Evolutionary conservation across 257 asterid genomes (phyloP).

Genomic region (Ilex asprella): DNA sequence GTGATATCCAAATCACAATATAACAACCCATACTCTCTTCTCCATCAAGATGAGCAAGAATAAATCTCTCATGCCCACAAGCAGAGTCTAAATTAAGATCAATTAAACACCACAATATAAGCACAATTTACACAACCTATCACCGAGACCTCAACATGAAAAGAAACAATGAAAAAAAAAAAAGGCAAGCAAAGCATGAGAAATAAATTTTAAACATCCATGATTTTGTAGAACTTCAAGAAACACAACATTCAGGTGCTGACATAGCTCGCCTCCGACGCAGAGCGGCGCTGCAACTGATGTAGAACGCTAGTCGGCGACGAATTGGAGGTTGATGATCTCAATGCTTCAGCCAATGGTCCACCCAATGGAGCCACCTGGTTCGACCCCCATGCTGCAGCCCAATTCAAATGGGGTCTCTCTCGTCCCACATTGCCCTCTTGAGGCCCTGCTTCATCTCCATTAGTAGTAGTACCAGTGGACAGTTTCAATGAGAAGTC

Average conservation of each 20-base stretch:
- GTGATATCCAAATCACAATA: too few species aligned
- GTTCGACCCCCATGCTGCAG: conserved; percentile 33
- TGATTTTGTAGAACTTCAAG: background rate
- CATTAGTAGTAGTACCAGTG: conserved; percentile 39
- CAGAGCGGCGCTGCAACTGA: conserved; percentile 26
- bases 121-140: too few species aligned
- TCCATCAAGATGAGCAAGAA: too few species aligned
- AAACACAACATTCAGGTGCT: conserved; percentile 16
- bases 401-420: conserved; percentile 32
- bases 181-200: too few species aligned
- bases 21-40: too few species aligned
- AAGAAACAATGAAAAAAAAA: too few species aligned
- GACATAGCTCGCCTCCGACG: conserved; percentile 38
- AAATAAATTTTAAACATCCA: too few species aligned
- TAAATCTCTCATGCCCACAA: too few species aligned
- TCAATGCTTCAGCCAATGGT: conserved; percentile 82
- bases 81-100: too few species aligned
- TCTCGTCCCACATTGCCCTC: conserved; percentile 22
- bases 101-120: too few species aligned
- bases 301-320: conserved; percentile 79
- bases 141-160: too few species aligned
- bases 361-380: conserved; percentile 60
- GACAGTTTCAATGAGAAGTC: conserved; percentile 77
- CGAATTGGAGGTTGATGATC: conserved; percentile 51
- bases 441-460: conserved; percentile 19